phyloP scores from a whole-genome alignment of 1,284 basidiomycete genomes.

The Cryptococcus wingfieldii region DNA sequence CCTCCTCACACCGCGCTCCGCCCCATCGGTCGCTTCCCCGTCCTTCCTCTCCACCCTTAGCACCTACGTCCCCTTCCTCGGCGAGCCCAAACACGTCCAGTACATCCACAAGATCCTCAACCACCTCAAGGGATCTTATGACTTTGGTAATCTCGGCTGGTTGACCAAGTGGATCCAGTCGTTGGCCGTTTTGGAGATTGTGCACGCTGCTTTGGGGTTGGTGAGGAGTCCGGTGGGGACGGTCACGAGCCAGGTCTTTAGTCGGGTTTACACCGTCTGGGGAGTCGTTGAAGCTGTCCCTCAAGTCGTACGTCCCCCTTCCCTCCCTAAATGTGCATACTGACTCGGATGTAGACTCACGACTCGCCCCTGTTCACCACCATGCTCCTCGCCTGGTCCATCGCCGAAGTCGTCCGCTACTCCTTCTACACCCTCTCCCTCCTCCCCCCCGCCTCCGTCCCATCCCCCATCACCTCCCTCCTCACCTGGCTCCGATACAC shows the following conservation, averaged over 20 bases:
- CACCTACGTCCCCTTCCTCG: conserved; percentile 27
- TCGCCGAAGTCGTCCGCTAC: conserved; percentile 90
- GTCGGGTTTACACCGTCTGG: conserved; percentile 84
- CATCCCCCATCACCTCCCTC: conserved; percentile 51
- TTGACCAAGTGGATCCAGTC: conserved; percentile 72
- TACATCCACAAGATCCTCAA: conserved; percentile 49
- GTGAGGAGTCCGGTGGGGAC: conserved; percentile 82
- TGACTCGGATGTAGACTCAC: conserved; percentile 3
- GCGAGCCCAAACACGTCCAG: conserved; percentile 17
- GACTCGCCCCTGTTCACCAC: conserved; percentile 69
- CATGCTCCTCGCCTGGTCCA: conserved; percentile 91
- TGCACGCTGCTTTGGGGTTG: conserved; percentile 74
- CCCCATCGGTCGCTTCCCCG: conserved; percentile 5
- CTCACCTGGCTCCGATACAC: conserved; percentile 64
- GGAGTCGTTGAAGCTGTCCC: conserved; percentile 63
- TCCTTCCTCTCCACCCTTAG: conserved; percentile 11
- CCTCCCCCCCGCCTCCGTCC: conserved; percentile 60
- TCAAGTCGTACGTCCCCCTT: conserved; percentile 28
- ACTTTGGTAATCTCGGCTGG: conserved; percentile 55
- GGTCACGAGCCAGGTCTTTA: conserved; percentile 79
- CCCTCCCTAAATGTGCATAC: background rate
- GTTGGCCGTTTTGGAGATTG: conserved; percentile 71
- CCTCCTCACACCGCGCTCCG: conserved; percentile 24
- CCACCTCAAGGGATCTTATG: conserved; percentile 54
- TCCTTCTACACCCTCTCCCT: conserved; percentile 77